Evolutionary conservation across 2,329 filamentous ascomycete species (phyloP), one percentile per base, ranked within the genome.

Genomic region (Geosmithia morbida): DNA sequence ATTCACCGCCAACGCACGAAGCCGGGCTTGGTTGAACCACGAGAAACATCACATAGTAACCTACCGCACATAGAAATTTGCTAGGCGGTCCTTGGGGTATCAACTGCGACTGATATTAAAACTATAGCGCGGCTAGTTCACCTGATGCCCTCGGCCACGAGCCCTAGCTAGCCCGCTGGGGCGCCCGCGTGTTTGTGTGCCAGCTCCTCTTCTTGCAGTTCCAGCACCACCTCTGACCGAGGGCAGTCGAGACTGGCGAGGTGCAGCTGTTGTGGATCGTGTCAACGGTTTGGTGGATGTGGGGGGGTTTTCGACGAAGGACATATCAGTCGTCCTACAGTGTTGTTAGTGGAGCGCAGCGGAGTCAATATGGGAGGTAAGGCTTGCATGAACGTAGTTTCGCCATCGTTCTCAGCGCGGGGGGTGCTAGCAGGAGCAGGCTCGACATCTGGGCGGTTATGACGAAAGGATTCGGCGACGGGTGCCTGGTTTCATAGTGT

Each of bases 271-370:
- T 26, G 52, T 69, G 70, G 51, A 67, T 74, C 7, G 67, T 19
- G 41, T 61, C 5, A 66, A 66, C 22, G 71, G 61, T 55, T 70
- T 78, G 20, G 71, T 70, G 14, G 74, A 66, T n/a, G 68, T 66
- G 2, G 74, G 65, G 7, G 88, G 89, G 56, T 95, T 86, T 33
- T 95, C 87, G 48, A 95, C 79, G 58, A 95, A 96, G 1, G 86
- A 87, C 6, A 84, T 94, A 59, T 95, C 88, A 11, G 87, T 94
- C 20, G 89, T 95, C 74, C 85, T 90, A 48, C 19, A 44, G 42
- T 41, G 52, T 51, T 48, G 51, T 57, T 50, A 53, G 57, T 51
- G 45, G 51, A 50, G 48, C 44, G 43, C 19, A 41, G n/a, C 18
- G 13, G 37, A 17, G n/a, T 18, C 14, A n/a, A 29, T 10, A n/a